Base-by-base conservation (phyloP, 192 early-diverging fungal species). In the Coemansia aciculifera region DNA sequence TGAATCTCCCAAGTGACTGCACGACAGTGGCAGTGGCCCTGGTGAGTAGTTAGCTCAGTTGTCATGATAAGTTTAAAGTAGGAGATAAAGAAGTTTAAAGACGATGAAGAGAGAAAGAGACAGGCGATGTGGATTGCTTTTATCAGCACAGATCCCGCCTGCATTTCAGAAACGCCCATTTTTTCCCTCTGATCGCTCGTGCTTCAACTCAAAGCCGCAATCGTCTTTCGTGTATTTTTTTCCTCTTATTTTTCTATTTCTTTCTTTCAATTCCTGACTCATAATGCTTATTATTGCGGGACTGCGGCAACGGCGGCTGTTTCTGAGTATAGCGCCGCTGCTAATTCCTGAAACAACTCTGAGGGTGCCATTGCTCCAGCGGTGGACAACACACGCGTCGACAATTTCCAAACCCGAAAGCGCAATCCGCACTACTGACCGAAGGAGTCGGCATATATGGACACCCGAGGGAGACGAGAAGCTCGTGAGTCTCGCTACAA, bases 21-120 rank as follows among this genome's bases (percentile, higher is more conserved):
- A 11, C 62, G 64, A 66, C 79, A 82, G 72, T 82, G 79, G 64
- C 79, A 82, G 34, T 61, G 27, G 12, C 74, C 79, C 49, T 43
- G 63, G 62, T 82, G 79, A 27, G 44, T 69, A 11, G 61, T 60
- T 1, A 72, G 67, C 8, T 67, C 66, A 15, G 77, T 19, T 59
- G 63, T 60, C 21, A 27, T 51, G 66, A 5, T 52, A 3, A 23
- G 15, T 48, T n/a, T 15, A 36, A 49, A 31, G 32, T 48, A 51
- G 23, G 42, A 44, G 52, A 37, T n/a, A 65, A 49, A 62, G 19
- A 7, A 38, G 10, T 7, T 15, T 10, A 42, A 46, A 17, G 15
- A n/a, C 12, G 44, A 56, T 9, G 13, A 24, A 59, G 24, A 32
- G 21, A 56, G 9, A 64, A 17, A n/a, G 17, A 54, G 24, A 31